A percentile compares a stretch with the other conserved stretches of the same genome.
Conservation (phyloP, 2,329 filamentous ascomycete species). For the Fusarium sp. region DNA sequence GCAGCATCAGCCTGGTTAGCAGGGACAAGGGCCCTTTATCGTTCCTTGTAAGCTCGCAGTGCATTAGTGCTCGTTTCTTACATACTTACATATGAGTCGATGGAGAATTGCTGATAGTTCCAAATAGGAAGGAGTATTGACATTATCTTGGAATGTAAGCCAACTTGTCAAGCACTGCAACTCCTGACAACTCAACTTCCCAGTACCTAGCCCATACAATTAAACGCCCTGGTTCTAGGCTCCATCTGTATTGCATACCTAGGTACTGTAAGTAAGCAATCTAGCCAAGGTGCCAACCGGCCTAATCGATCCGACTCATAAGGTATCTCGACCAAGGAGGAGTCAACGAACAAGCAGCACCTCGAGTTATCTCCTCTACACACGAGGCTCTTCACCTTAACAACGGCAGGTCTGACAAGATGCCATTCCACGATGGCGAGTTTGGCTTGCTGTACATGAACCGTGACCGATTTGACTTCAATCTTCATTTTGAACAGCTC, state of each 20-base stretch:
- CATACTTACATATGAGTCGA: not conserved
- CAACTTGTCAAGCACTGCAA: not conserved
- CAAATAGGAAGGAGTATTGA: not conserved
- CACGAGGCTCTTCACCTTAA: not conserved
- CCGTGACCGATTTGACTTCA: conserved; percentile 61
- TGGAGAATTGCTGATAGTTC: not conserved
- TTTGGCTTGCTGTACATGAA: not conserved
- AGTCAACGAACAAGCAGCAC: not conserved
- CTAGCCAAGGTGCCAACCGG: not conserved
- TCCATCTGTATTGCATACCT: not conserved
- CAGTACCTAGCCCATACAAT: not conserved
- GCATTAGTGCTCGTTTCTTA: not conserved
- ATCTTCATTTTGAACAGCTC: conserved; percentile 57
- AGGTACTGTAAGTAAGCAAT: not conserved
- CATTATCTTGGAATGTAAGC: not conserved
- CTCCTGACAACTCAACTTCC: not conserved
- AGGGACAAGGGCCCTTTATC: not conserved
- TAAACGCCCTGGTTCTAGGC: not conserved
- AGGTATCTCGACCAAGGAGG: not conserved
- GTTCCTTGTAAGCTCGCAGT: not conserved
- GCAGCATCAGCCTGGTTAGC: not conserved
- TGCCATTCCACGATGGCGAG: not conserved
- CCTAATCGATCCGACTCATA: not conserved
- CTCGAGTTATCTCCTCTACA: not conserved
- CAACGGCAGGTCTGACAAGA: not conserved